Evolutionary conservation across 768 basidiomycete species (phyloP).

Genomic region (Lactarius indigo): DNA sequence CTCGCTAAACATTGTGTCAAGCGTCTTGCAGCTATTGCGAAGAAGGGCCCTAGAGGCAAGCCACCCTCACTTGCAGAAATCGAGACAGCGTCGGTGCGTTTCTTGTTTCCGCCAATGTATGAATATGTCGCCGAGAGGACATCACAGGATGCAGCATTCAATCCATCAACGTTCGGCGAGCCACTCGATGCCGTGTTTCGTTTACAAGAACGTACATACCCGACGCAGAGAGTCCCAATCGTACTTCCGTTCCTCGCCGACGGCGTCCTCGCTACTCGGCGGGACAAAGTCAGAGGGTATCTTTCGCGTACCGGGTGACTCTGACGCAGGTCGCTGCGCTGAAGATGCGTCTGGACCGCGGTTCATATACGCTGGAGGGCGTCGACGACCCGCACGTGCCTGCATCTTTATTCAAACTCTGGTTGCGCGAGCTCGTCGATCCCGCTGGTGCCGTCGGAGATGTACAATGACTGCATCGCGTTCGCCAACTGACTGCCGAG

Average conservation of each 20-base stretch:
- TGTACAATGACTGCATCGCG: constrained; percentile 88
- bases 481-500: constrained; percentile 62
- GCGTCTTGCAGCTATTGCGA: constrained; percentile 68
- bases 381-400: constrained; percentile 90
- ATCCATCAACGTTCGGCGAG: constrained; percentile 92
- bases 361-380: constrained; percentile 85
- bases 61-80: constrained; percentile 81
- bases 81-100: constrained; percentile 78
- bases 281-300: constrained; percentile 86
- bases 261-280: constrained; percentile 83
- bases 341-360: constrained; percentile 85
- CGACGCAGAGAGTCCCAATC: constrained; percentile 80
- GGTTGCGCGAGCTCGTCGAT: constrained; percentile 90
- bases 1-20: constrained; percentile 91
- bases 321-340: constrained; percentile 83
- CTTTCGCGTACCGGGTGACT: constrained; percentile 90
- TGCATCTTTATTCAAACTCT: constrained; percentile 86
- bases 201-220: constrained; percentile 83
- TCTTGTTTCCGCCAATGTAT: constrained; percentile 1
- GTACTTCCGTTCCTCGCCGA: constrained; percentile 92
- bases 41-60: constrained; percentile 85
- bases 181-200: constrained; percentile 80
- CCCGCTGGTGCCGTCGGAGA: constrained; percentile 85
- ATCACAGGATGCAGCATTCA: constrained; percentile 83
- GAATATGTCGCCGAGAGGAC: constrained; percentile 3